phyloP scores from a whole-genome alignment of 768 basidiomycete genomes.

The Tulasnella sp. region DNA sequence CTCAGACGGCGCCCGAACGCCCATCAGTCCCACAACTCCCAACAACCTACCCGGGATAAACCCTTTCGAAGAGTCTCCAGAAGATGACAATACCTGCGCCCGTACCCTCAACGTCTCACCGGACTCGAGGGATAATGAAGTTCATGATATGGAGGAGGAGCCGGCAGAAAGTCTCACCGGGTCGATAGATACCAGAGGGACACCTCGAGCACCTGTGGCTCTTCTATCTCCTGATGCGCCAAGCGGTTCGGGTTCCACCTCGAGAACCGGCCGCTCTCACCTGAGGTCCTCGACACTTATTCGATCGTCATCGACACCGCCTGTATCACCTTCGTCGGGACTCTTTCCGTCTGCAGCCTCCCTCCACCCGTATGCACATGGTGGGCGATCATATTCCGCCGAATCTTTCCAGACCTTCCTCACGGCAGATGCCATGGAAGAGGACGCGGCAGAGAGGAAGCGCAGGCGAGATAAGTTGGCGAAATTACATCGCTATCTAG shows the following conservation, averaged over 20 bases:
- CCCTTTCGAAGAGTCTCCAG: no score
- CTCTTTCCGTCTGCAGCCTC: not conserved
- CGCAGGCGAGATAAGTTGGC: conserved; percentile 67
- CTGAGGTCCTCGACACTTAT: not conserved
- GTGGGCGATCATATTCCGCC: not conserved
- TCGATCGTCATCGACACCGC: conserved; percentile 1
- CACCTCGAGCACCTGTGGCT: no score
- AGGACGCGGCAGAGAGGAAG: conserved; percentile 46
- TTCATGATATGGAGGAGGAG: no score
- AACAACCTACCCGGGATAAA: not conserved
- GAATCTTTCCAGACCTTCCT: conserved; percentile 4
- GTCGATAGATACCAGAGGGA: no score
- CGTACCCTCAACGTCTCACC: no score
- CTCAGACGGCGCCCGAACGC: not conserved
- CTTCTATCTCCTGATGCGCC: no score
- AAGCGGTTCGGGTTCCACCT: no score
- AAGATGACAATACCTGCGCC: no score
- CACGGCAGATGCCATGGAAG: not conserved
- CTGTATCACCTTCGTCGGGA: not conserved
- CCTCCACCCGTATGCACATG: not conserved
- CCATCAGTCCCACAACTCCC: not conserved
- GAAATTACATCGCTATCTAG: conserved; percentile 74
- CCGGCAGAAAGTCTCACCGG: no score
- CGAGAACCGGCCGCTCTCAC: no score
- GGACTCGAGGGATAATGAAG: no score